Base-by-base conservation (phyloP, 2,329 filamentous ascomycete genomes). In the Fusarium sp. region DNA sequence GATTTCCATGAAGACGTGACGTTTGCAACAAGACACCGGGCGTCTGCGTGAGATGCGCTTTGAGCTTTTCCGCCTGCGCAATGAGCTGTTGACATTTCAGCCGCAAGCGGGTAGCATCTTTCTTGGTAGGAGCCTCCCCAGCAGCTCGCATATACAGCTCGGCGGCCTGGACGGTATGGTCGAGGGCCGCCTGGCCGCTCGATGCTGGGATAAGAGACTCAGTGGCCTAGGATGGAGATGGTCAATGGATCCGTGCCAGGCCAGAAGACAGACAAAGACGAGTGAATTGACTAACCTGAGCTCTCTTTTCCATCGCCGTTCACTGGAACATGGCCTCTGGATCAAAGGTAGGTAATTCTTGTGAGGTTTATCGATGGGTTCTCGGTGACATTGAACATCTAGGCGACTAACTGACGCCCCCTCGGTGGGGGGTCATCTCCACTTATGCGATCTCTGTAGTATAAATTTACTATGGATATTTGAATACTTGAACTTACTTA, bases 131-230 rank as follows among this genome's bases (percentile, higher is more conserved):
- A 8, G 90, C 86, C 62, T 92, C 82, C 62, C 84, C 84, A 55
- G 93, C 83, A 4, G 93, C 93, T 75, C 88, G 88, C 89, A 98
- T 93, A 72, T 96, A 94, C 52, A 91, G 83, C 77, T 98, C 93
- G 23, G 90, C 91, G 7, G 92, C 92, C 69, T 86, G 83, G 75
- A 97, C 93, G 51, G 93, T 90, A 77, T 92, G 87, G 53, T 89
- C 83, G 58, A 98, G 84, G 44, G 93, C 93, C 72, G 90, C 89
- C 59, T 77, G 74, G 64, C 79, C 80, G 46, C 62, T 77, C 51
- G 78, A 78, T 63, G 70, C 76, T 64, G 72, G 70, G 51, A 79
- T 70, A 46, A 81, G 73, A 74, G 76, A 75, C 75, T 83, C 81
- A 64, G 79, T 79, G 66, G 76, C 77, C 81, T 83, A 37, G 11